Percentiles rank a stretch among this genome's conserved stretches.
Evolutionary conservation across 2,329 filamentous ascomycete genomes (phyloP).

Genomic region (Scleromitrula shiraiana): DNA sequence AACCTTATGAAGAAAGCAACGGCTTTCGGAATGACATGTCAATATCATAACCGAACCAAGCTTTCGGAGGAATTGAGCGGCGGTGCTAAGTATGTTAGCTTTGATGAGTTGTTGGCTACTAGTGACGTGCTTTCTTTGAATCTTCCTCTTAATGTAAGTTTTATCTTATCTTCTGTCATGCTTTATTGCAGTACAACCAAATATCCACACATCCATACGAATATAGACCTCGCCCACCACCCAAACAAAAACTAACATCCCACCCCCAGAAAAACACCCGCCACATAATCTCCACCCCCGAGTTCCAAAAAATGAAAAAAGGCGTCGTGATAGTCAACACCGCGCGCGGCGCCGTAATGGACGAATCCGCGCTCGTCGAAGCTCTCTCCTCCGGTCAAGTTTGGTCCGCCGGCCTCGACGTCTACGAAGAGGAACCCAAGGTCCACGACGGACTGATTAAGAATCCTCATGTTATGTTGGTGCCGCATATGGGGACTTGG

Average conservation of each 20-base stretch:
- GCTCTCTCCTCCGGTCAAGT: conserved; percentile 65
- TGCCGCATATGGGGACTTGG: conserved; percentile 84
- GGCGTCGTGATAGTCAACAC: conserved; percentile 76
- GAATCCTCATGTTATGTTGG: conserved; percentile 64
- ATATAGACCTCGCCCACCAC: not conserved
- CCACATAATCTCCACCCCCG: conserved; percentile 63
- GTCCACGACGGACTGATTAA: conserved; percentile 64
- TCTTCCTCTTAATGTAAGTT: conserved; percentile 67
- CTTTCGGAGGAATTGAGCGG: conserved; percentile 46
- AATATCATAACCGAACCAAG: conserved; percentile 65
- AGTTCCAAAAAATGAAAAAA: conserved; percentile 71
- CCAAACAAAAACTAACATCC: not conserved
- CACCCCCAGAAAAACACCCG: conserved; percentile 48
- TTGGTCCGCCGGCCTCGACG: conserved; percentile 65
- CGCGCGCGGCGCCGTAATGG: conserved; percentile 72
- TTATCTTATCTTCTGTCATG: too few relatives aligned
- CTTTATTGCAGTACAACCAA: too few relatives aligned
- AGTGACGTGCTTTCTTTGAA: conserved; percentile 78
- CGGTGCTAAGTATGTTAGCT: conserved; percentile 60
- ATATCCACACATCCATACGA: too few relatives aligned
- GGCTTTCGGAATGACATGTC: conserved; percentile 66
- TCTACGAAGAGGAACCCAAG: conserved; percentile 74
- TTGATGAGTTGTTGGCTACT: conserved; percentile 60
- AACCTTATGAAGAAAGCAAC: conserved; percentile 68
- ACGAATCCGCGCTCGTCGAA: conserved; percentile 70